Evolutionary conservation across 2,329 filamentous ascomycete species (phyloP).

Genomic region (Westerdykella sp.): DNA sequence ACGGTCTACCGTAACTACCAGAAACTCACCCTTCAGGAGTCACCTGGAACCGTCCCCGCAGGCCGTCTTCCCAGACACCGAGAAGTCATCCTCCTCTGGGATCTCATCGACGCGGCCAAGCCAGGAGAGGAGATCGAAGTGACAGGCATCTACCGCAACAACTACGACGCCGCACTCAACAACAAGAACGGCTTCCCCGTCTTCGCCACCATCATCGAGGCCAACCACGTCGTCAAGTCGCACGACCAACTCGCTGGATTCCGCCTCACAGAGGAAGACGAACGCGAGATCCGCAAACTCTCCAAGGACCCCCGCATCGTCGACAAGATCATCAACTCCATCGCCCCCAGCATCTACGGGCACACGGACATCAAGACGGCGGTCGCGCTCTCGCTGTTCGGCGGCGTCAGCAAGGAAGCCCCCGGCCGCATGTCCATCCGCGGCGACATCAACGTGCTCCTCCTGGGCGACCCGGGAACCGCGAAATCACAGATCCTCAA

Average conservation of each 20-base stretch:
- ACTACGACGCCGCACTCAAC: conserved; percentile 95
- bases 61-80: conserved; percentile 88
- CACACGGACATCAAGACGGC: conserved; percentile 97
- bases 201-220: conserved; percentile 94
- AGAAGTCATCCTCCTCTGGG: conserved; percentile 93
- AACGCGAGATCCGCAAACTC: conserved; percentile 81
- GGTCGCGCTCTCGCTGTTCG: conserved; percentile 87
- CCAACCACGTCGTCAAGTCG: conserved; percentile 93
- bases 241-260: conserved; percentile 98
- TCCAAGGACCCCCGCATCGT: conserved; percentile 85
- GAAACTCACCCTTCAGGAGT: conserved; percentile 94
- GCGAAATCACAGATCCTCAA: conserved; percentile 97
- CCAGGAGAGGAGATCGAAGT: conserved; percentile 97
- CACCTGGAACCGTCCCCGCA: conserved; percentile 91
- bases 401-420: conserved; percentile 87
- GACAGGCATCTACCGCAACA: conserved; percentile 95
- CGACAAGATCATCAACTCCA: conserved; percentile 86
- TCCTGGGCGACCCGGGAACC: conserved; percentile 94
- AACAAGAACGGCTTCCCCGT: conserved; percentile 98
- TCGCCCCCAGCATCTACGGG: conserved; percentile 95
- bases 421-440: conserved; percentile 83
- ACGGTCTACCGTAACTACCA: conserved; percentile 99
- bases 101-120: conserved; percentile 93
- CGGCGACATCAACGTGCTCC: conserved; percentile 95
- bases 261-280: conserved; percentile 89